A percentile compares a stretch with the other conserved stretches of the same genome.
Evolutionary conservation across 2,329 filamentous ascomycete genomes (phyloP).

Genomic region (Balansia obtecta): DNA sequence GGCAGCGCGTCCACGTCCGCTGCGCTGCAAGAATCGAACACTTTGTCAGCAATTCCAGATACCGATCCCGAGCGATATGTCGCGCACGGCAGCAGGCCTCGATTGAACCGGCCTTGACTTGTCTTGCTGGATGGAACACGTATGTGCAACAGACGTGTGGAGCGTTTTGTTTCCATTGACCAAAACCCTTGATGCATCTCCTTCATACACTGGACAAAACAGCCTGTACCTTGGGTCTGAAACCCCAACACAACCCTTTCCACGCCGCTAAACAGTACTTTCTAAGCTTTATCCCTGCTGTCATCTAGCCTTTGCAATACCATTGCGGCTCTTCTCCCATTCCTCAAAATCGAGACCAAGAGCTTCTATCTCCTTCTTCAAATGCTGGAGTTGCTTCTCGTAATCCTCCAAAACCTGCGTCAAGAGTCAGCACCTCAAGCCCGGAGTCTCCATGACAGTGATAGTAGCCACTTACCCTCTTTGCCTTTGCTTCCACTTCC

Average conservation of each 20-base stretch:
- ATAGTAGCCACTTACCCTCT: slow-evolving; percentile 45
- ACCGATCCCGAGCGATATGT: too few species aligned
- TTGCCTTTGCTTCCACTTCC: slow-evolving; percentile 58
- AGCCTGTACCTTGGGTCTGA: background rate
- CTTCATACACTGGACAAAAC: background rate
- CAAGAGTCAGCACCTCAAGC: background rate
- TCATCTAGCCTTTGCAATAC: slow-evolving; percentile 22
- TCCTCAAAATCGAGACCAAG: slow-evolving; percentile 44
- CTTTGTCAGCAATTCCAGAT: too few species aligned
- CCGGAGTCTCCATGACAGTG: background rate
- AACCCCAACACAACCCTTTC: background rate
- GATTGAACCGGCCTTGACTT: too few species aligned
- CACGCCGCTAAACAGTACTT: background rate
- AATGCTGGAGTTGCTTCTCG: slow-evolving; percentile 64
- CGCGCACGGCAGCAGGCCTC: too few species aligned
- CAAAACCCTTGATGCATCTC: background rate
- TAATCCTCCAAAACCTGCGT: slow-evolving; percentile 65
- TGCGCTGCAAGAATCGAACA: too few species aligned
- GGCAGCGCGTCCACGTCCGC: too few species aligned
- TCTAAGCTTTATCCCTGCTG: background rate
- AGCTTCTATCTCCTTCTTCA: slow-evolving; percentile 59
- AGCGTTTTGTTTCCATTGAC: background rate
- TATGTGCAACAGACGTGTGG: too few species aligned
- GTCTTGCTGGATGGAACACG: too few species aligned
- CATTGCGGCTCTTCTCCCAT: slow-evolving; percentile 40